Evolutionary conservation across 164 flowering plant species (phyloP).

Genomic region (Nymphaea colorata): DNA sequence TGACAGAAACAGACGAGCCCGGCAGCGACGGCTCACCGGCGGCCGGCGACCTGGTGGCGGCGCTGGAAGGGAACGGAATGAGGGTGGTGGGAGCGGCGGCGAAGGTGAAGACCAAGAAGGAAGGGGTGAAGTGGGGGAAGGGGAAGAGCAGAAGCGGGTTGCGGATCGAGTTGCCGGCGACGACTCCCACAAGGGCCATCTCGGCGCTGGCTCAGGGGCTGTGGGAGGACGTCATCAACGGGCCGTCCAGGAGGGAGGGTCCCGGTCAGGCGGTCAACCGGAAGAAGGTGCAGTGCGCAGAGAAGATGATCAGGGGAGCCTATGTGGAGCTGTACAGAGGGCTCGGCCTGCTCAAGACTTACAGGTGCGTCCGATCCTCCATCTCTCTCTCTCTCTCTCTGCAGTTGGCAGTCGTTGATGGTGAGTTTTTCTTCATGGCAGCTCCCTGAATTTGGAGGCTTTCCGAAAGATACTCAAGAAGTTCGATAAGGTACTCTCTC

Average conservation of each 20-base stretch:
- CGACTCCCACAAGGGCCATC: constrained; percentile 51
- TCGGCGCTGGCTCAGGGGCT: constrained; percentile 53
- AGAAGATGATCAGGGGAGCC: constrained; percentile 84
- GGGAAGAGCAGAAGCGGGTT: constrained; percentile 36
- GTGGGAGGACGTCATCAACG: constrained; percentile 79
- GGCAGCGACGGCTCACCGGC: background rate
- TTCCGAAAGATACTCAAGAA: constrained; percentile 90
- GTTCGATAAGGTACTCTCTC: constrained; percentile 74
- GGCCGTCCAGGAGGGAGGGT: constrained; percentile 48
- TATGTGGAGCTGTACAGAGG: constrained; percentile 92
- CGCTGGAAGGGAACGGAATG: background rate
- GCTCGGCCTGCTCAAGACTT: constrained; percentile 71
- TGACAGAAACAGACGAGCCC: background rate
- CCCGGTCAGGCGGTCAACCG: constrained; percentile 38
- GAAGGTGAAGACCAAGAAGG: constrained; percentile 16
- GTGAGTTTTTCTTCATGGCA: constrained; percentile 19
- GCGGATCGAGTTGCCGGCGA: constrained; percentile 70
- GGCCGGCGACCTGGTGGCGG: background rate
- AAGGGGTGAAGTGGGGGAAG: constrained; percentile 44
- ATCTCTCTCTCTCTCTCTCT: background rate
- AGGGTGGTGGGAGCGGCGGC: background rate
- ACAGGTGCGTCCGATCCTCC: constrained; percentile 35
- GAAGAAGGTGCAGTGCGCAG: constrained; percentile 79
- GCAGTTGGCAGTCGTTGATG: background rate
- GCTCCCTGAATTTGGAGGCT: constrained; percentile 93